Base-by-base conservation (phyloP, 164 flowering plant species). In the Malania oleifera region DNA sequence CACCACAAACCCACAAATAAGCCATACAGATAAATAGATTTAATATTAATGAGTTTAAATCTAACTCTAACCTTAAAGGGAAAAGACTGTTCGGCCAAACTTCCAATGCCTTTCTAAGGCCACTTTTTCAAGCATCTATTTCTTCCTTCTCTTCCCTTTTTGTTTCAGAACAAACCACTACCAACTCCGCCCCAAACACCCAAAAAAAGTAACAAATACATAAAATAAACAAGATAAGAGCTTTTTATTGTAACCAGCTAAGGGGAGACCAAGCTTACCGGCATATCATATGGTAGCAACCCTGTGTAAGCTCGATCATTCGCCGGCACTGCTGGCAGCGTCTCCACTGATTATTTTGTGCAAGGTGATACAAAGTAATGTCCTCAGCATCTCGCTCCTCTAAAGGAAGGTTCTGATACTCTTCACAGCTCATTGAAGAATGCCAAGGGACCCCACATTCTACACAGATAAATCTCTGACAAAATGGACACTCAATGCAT, bases 371-470 rank as follows among this genome's bases (percentile, higher is more conserved):
- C 69, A 84, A 63, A 53, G 87, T 80, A 29, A 81, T 67, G 57
- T 84, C 91, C 29, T 73, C 67, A 20, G 76, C 80, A 72, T 81
- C 92, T 63, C 96, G 81, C 70, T 84, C 95, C 35, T 84, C 89
- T 46, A 72, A 17, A 1, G 89, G 89, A 26, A 85, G 77, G 61
- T 68, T 74, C 60, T 84, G 97, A 63, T 69, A 91, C 72, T 84
- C 93, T 57, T 80, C 85, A 70, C 96, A 91, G 52, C 74, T 86
- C 80, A 86, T 54, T 22, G 85, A 80, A 19, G 81, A 65, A 79
- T 91, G 97, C 97, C 97, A 91, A 20, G 96, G 93, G 20, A 87
- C 93, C 24, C 72, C 80, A 80, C 97, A 91, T 53, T 77, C 77
- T 5, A 77, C 67, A 75, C 96, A 87, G 43, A 91, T 71, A 55